Percentiles rank a stretch among this genome's conserved stretches.
These are phyloP conservation scores for Aspergillus sp. DNA, from an alignment of 2,329 filamentous ascomycete species.

Conservation along the genomic window DNA sequence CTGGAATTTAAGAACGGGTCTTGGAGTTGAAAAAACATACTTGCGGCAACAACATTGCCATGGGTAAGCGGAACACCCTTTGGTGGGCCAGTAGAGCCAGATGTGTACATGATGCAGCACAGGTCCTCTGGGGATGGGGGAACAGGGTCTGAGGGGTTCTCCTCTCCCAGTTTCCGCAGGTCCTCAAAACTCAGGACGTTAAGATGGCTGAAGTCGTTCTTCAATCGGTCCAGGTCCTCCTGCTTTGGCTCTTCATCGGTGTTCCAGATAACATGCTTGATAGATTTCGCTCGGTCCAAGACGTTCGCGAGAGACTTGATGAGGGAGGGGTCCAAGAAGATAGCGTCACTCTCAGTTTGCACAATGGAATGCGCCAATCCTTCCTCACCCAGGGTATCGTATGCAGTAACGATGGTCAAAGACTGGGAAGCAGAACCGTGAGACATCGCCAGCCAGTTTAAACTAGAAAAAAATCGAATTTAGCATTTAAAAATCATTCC, in stretches of 20 bases:
- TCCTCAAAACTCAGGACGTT: slow-evolving; percentile 58
- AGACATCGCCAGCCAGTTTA: slow-evolving; percentile 80
- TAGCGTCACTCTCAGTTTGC: slow-evolving; percentile 76
- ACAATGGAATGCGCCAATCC: slow-evolving; percentile 83
- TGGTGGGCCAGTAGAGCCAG: slow-evolving; percentile 82
- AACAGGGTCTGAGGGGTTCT: slow-evolving; percentile 68
- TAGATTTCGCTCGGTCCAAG: slow-evolving; percentile 55
- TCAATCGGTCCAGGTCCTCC: slow-evolving; percentile 55
- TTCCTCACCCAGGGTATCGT: slow-evolving; percentile 84
- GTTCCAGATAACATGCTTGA: slow-evolving; percentile 61
- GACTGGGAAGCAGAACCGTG: slow-evolving; percentile 80
- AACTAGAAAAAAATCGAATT: slow-evolving; percentile 46
- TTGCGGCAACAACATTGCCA: slow-evolving; percentile 73
- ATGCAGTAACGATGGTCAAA: slow-evolving; percentile 88
- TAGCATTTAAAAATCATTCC: slow-evolving; percentile 5
- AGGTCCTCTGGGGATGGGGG: slow-evolving; percentile 73
- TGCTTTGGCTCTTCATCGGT: slow-evolving; percentile 53
- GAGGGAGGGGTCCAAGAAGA: slow-evolving; percentile 84
- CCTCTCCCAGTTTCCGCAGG: slow-evolving; percentile 55
- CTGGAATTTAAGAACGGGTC: background rate
- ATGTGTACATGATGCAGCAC: slow-evolving; percentile 81
- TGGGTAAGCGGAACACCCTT: slow-evolving; percentile 88
- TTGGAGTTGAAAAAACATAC: slow-evolving; percentile 47
- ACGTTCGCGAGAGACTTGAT: slow-evolving; percentile 60
- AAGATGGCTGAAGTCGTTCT: slow-evolving; percentile 53